Base-by-base conservation (phyloP, 306 rosid species). In the Quillaja saponaria region DNA sequence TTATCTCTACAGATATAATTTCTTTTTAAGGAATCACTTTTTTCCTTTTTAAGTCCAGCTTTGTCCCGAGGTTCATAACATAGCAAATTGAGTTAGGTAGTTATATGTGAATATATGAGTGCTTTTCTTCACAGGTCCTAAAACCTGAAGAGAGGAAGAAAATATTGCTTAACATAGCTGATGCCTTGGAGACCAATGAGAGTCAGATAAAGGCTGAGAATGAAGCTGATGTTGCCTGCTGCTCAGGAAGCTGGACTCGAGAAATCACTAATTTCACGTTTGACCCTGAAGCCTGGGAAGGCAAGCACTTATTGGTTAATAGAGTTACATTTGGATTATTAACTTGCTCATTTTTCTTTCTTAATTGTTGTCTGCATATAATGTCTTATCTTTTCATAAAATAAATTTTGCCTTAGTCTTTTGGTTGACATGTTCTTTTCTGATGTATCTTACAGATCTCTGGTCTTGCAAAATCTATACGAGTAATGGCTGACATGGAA, bases 401-500 rank as follows among this genome's bases (percentile, higher is more conserved):
- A 15, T 57, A 58, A 52, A 20, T 0, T 33, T 58, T 44, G 50
- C 2, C 5, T 1, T 17, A 14, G 41, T 7, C 21, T 41, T 52
- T 28, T 20, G 7, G 57, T 10, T 59, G 34, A 40, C 6, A 21
- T 63, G 19, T 15, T 65, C 15, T 55, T 61, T 4, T 52, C 20
- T 73, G 44, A 73, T 48, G 41, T 61, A 18, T 56, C 63, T 50
- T 55, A 46, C 83, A 91, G 98, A 82, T 88, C 56, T 45, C 74
- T 28, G 39, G 81, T 51, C 96, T 88, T 56, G 96, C 82, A 42
- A 84, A 61, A 60, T 82, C 98, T 15, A 39, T 91, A 45, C 95
- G 95, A 35, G 80, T 73, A 64, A 79, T 91, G 62, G 96, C 96
- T 2, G 79, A 86, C 64, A 86, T 88, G 96, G 81, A 84, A 45